Evolutionary conservation across 331 rosid genomes (phyloP).

Genomic region (Spiraea crenata): DNA sequence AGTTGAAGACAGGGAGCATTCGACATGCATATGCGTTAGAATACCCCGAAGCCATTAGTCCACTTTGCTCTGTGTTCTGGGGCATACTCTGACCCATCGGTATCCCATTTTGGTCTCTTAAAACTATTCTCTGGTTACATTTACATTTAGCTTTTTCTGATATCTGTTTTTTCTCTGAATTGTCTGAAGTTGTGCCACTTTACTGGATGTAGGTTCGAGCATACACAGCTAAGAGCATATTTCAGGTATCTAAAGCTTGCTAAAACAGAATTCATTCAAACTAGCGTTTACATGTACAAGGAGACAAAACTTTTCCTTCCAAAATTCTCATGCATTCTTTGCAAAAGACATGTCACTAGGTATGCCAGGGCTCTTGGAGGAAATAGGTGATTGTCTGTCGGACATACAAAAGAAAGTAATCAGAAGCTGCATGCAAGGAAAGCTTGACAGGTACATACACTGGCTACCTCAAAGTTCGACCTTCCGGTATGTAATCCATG

Average conservation of each 20-base stretch:
- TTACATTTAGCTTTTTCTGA: not conserved
- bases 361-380: slow-evolving; percentile 26
- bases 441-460: slow-evolving; percentile 19
- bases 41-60: slow-evolving; percentile 41
- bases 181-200: slow-evolving; percentile 6
- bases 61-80: slow-evolving; percentile 44
- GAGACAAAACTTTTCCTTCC: slow-evolving; percentile 34
- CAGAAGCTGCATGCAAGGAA: slow-evolving; percentile 18
- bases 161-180: not conserved
- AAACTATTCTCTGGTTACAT: not conserved
- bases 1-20: slow-evolving; percentile 22
- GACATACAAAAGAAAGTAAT: slow-evolving; percentile 19
- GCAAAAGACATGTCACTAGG: slow-evolving; percentile 34
- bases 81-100: slow-evolving; percentile 37
- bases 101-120: not conserved
- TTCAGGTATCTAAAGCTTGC: slow-evolving; percentile 35
- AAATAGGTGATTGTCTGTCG: slow-evolving; percentile 21
- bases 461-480: slow-evolving; percentile 31
- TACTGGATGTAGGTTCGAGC: slow-evolving; percentile 33
- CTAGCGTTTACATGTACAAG: slow-evolving; percentile 10
- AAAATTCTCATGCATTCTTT: slow-evolving; percentile 25
- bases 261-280: slow-evolving; percentile 31
- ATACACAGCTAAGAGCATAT: slow-evolving; percentile 26
- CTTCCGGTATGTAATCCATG: slow-evolving; percentile 30
- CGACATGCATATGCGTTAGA: slow-evolving; percentile 32